A percentile compares a stretch with the other conserved stretches of the same genome.
These are phyloP conservation scores for Epichloe gansuensis DNA, from an alignment of 2,329 filamentous ascomycete genomes.

Conservation along the genomic window DNA sequence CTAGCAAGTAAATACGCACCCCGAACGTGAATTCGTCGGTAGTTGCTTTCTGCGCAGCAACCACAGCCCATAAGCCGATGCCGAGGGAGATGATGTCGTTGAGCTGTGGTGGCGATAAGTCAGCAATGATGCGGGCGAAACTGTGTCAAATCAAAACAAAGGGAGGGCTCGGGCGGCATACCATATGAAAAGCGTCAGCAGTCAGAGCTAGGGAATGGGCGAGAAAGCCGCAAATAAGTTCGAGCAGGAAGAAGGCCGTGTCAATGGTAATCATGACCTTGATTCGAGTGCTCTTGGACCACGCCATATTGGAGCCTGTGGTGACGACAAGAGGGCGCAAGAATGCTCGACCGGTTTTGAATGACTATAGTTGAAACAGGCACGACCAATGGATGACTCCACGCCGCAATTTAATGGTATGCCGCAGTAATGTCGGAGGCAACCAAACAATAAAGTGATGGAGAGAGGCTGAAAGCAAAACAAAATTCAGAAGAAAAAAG, in stretches of 20 bases:
- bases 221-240: slow-evolving; percentile 72
- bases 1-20: slow-evolving; percentile 35
- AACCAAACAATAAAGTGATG: no score
- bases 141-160: background rate
- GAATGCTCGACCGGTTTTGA: background rate
- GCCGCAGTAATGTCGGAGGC: background rate
- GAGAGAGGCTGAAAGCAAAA: no score
- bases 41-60: slow-evolving; percentile 68
- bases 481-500: no score
- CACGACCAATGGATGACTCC: background rate
- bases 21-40: slow-evolving; percentile 94
- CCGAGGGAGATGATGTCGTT: slow-evolving; percentile 94
- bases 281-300: slow-evolving; percentile 88
- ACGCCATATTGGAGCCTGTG: slow-evolving; percentile 47
- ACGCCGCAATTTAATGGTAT: background rate
- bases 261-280: slow-evolving; percentile 88
- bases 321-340: background rate
- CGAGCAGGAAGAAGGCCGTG: slow-evolving; percentile 76
- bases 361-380: background rate
- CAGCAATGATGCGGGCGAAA: background rate
- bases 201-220: slow-evolving; percentile 87
- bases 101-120: slow-evolving; percentile 39
- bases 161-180: slow-evolving; percentile 20
- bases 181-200: slow-evolving; percentile 98
- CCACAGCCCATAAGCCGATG: slow-evolving; percentile 92